These are phyloP conservation scores for Candida hungchunana DNA, from an alignment of 805 yeast species.

Conservation along the genomic window DNA sequence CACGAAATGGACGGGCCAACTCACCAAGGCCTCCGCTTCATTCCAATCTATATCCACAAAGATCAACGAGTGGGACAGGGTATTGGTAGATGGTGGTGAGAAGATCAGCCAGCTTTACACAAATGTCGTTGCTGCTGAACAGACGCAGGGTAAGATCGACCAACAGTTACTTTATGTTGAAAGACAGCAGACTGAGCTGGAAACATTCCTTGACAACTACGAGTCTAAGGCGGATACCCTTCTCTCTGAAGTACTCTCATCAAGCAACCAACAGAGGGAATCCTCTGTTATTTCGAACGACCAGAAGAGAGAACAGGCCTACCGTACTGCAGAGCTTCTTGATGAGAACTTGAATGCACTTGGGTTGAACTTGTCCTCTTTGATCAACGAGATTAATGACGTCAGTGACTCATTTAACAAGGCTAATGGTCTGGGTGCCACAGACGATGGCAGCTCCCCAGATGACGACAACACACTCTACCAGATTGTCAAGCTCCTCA, in stretches of 20 bases:
- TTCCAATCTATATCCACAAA: constrained; percentile 73
- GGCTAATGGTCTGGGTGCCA: constrained; percentile 39
- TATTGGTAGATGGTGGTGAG: constrained; percentile 79
- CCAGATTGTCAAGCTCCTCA: constrained; percentile 75
- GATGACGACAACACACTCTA: constrained; percentile 47
- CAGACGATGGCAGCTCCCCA: constrained; percentile 29
- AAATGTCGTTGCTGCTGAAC: constrained; percentile 79
- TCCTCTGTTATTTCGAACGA: constrained; percentile 54
- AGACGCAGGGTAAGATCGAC: constrained; percentile 78
- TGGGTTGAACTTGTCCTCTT: constrained; percentile 69
- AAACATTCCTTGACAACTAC: constrained; percentile 72
- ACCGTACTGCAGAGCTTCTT: constrained; percentile 77
- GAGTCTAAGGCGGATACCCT: constrained; percentile 45
- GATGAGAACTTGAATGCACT: constrained; percentile 77
- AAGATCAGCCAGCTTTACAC: constrained; percentile 73
- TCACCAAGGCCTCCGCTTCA: constrained; percentile 65
- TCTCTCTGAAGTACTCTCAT: constrained; percentile 33
- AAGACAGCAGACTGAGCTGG: constrained; percentile 90
- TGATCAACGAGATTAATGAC: constrained; percentile 77
- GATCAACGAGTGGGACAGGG: constrained; percentile 81
- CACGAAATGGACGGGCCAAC: constrained; percentile 87
- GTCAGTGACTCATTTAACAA: constrained; percentile 79
- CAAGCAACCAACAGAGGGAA: constrained; percentile 27
- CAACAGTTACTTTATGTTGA: constrained; percentile 83
- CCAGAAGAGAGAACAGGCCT: constrained; percentile 85